Base-by-base conservation (phyloP, 495 filamentous ascomycete species). In the Haplographium delicatum region DNA sequence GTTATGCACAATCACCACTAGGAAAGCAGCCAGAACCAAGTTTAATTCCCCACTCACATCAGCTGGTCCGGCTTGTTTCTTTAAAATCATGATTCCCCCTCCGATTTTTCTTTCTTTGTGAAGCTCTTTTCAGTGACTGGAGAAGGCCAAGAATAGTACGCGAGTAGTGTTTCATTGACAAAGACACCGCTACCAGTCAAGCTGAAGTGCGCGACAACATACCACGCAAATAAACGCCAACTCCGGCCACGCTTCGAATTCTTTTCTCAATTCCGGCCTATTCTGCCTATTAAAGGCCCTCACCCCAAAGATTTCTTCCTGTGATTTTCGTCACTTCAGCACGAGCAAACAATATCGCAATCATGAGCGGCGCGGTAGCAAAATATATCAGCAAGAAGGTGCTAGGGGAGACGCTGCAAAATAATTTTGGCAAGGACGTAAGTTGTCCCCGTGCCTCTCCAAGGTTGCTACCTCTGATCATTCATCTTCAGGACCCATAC, bases 361-460 rank as follows among this genome's bases (percentile, higher is more conserved):
- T 40, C 47, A 83, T 85, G 80, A 72, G 80, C 22, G 63, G 66
- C 33, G 44, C 72, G 28, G 57, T 84, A 1, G 68, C 70, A 19
- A 80, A 75, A 42, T 63, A 84, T 31, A 69, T 88, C 34, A 72
- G 76, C 54, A 84, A 86, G 62, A 81, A 71, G 56, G 76, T 89
- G 42, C 69, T 88, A 22, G 81, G 75, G 24, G 84, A 87, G 62
- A 75, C 76, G 9, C 66, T 77, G 15, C 69, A 73, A 38, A 86
- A 88, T 59, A 75, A 81, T 51, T 84, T 83, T 66, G 84, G 87
- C 53, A 69, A 73, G 52, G 81, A 82, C 57, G 84, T 86, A 67
- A 61, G 76, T 60, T 23, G 52, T 66, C 49, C 67, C 15, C 47
- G 23, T 18, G 44, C n/a, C n/a, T 40, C 4, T 28, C 1, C 53